These are phyloP conservation scores for Beverwykella pulmonaria DNA, from an alignment of 495 filamentous ascomycete genomes.

Conservation along the genomic window DNA sequence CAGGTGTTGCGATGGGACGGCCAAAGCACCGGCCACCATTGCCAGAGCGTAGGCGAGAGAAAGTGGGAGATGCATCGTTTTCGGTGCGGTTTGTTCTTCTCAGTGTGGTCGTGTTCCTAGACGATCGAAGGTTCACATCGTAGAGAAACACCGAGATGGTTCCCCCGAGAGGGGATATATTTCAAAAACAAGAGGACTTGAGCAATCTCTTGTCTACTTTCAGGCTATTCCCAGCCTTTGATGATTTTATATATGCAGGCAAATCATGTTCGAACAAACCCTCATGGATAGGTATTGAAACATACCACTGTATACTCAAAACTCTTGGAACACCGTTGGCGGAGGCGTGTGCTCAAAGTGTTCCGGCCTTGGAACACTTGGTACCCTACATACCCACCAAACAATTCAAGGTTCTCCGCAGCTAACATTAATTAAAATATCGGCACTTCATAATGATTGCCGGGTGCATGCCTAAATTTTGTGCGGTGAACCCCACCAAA, in stretches of 20 bases:
- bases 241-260: constrained; percentile 13
- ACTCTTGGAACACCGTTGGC: too few relatives aligned
- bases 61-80: constrained; percentile 19
- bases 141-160: constrained; percentile 4
- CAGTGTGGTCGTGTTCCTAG: constrained; percentile 12
- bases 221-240: background rate
- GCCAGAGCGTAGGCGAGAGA: constrained; percentile 20
- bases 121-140: constrained; percentile 14
- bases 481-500: too few relatives aligned
- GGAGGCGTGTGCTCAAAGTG: too few relatives aligned
- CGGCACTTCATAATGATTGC: constrained; percentile 3
- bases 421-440: constrained; percentile 11
- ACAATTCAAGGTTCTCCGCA: too few relatives aligned
- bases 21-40: constrained; percentile 24
- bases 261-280: too few relatives aligned
- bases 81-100: constrained; percentile 4
- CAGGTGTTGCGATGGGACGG: constrained; percentile 24
- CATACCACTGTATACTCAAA: too few relatives aligned
- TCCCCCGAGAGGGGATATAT: constrained; percentile 5
- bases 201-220: constrained; percentile 11
- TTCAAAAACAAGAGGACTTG: background rate
- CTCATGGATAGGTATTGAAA: too few relatives aligned
- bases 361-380: too few relatives aligned
- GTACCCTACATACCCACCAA: too few relatives aligned
- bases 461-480: too few relatives aligned